Conservation (phyloP, 1,139 yeast species). For the Insectozyma bohioensis region DNA sequence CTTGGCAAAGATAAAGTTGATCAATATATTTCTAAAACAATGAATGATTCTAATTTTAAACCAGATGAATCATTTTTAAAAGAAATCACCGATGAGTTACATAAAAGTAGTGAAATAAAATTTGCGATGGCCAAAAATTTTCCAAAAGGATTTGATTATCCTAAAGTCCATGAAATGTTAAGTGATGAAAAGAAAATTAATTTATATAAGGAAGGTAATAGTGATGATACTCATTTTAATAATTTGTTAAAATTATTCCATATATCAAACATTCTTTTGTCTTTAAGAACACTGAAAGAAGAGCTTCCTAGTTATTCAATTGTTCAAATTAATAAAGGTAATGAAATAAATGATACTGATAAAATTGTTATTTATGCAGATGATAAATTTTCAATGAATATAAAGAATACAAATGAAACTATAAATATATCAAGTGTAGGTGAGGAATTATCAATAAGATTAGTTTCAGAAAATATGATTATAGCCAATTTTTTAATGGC, state of each 20-base stretch:
- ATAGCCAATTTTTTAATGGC: constrained; percentile 69
- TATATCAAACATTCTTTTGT: too few relatives aligned
- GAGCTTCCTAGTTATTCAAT: constrained; percentile 3
- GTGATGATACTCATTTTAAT: constrained; percentile 19
- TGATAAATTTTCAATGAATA: constrained; percentile 1
- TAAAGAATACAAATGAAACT: constrained; percentile 4
- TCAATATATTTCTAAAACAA: constrained; percentile 22
- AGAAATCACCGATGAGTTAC: constrained; percentile 21
- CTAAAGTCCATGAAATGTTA: constrained; percentile 32
- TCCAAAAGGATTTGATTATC: constrained; percentile 40
- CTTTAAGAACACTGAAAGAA: too few relatives aligned
- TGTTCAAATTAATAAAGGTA: constrained; percentile 1
- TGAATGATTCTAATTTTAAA: constrained; percentile 17
- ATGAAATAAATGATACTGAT: too few relatives aligned
- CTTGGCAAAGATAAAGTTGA: constrained; percentile 27
- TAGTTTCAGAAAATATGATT: constrained; percentile 85
- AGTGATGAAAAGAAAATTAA: constrained; percentile 15
- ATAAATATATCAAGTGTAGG: constrained; percentile 3
- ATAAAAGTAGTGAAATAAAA: constrained; percentile 15
- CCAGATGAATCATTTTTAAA: constrained; percentile 13
- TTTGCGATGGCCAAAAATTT: constrained; percentile 23
- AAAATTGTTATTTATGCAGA: too few relatives aligned
- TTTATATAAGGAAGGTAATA: constrained; percentile 7
- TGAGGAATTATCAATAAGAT: too few relatives aligned
- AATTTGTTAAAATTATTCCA: constrained; percentile 31